phyloP scores from a whole-genome alignment of 2,329 filamentous ascomycete species.

The Hymenoscyphus infarciens region DNA sequence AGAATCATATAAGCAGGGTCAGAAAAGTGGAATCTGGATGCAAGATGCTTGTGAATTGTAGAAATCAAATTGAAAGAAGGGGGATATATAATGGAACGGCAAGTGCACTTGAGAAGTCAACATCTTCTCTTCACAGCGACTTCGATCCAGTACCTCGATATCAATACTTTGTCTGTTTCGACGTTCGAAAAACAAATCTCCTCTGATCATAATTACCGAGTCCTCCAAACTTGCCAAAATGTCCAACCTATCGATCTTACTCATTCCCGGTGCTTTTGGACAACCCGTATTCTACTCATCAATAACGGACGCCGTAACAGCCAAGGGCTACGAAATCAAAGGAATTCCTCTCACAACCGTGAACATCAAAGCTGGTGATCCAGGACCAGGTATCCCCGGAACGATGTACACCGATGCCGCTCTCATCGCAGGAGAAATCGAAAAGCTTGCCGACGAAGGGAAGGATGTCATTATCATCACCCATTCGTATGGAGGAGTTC shows the following conservation, averaged over 20 bases:
- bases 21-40: too few species aligned
- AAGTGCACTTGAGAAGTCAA: too few species aligned
- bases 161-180: too few species aligned
- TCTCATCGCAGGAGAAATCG: conserved; percentile 34
- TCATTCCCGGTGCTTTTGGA: conserved; percentile 23
- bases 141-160: too few species aligned
- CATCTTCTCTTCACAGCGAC: too few species aligned
- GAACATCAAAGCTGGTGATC: neutral
- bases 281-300: conserved; percentile 13
- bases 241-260: conserved; percentile 10
- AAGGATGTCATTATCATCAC: conserved; percentile 39
- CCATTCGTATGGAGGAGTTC: conserved; percentile 40
- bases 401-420: conserved; percentile 39
- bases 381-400: conserved; percentile 12
- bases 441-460: conserved; percentile 28
- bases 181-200: too few species aligned
- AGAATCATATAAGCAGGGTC: too few species aligned
- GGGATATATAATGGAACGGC: too few species aligned
- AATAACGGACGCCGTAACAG: conserved; percentile 10
- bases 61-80: too few species aligned
- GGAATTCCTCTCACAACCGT: conserved; percentile 16
- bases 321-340: conserved; percentile 6
- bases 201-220: too few species aligned
- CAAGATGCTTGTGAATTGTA: too few species aligned
- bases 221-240: neutral